Conservation (phyloP, 2,329 filamentous ascomycete species). For the Colletotrichum ledebouriae region DNA sequence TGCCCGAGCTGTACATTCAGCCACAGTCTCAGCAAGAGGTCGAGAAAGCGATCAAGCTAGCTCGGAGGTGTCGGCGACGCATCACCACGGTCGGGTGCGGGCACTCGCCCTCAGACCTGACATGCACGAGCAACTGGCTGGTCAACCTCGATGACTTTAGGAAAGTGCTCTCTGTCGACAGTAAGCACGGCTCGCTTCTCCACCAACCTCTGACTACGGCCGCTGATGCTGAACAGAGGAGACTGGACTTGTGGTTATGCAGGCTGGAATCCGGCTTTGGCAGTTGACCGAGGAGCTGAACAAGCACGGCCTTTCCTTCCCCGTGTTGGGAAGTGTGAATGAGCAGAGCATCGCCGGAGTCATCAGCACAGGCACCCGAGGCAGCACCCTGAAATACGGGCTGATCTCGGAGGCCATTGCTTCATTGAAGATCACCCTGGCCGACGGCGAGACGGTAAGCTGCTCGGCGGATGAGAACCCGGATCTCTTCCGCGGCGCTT, state of each 20-base stretch:
- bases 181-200: constrained; percentile 19
- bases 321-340: constrained; percentile 94
- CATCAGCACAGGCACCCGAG: constrained; percentile 95
- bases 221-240: constrained; percentile 55
- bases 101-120: constrained; percentile 92
- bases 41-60: constrained; percentile 85
- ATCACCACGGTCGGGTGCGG: constrained; percentile 88
- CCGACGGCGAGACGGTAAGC: constrained; percentile 79
- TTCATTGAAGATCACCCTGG: constrained; percentile 82
- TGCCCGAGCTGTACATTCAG: constrained; percentile 91
- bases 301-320: constrained; percentile 83
- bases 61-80: constrained; percentile 83
- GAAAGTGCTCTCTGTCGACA: constrained; percentile 78
- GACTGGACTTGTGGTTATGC: constrained; percentile 78
- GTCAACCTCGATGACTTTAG: constrained; percentile 91
- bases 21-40: constrained; percentile 86
- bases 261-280: constrained; percentile 89
- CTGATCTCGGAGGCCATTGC: constrained; percentile 84
- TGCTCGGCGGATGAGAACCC: constrained; percentile 79
- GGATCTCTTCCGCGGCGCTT: constrained; percentile 88
- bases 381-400: constrained; percentile 86
- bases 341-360: constrained; percentile 93
- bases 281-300: constrained; percentile 81
- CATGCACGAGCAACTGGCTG: constrained; percentile 94
- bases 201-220: background rate